Evolutionary conservation across 352 stramenopile species (phyloP).

Genomic region (Phytopythium litorale): DNA sequence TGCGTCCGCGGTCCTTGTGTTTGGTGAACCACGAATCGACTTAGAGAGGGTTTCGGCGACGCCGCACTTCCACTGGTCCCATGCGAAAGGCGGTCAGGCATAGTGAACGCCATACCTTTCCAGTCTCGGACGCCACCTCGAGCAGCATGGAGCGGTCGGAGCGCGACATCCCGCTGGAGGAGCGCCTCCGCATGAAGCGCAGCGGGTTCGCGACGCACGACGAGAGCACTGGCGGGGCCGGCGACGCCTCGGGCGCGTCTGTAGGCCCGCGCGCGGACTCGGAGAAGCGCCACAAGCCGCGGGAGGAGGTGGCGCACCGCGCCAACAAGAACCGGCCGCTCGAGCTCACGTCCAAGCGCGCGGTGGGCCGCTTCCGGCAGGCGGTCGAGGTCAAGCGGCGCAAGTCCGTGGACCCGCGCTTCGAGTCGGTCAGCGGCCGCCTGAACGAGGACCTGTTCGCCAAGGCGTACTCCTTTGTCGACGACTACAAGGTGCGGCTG

Average conservation of each 20-base stretch:
- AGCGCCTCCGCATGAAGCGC: constrained; percentile 77
- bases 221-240: not conserved
- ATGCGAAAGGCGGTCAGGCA: not conserved
- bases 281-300: constrained; percentile 18
- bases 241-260: not conserved
- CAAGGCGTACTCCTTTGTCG: constrained; percentile 88
- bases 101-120: not conserved
- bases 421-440: constrained; percentile 78
- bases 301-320: constrained; percentile 4
- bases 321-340: constrained; percentile 87
- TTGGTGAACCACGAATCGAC: not conserved
- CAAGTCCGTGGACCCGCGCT: constrained; percentile 77
- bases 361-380: constrained; percentile 72
- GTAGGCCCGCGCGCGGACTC: not conserved
- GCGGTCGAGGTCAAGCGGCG: constrained; percentile 83
- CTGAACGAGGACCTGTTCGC: constrained; percentile 87
- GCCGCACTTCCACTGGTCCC: not conserved
- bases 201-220: constrained; percentile 51
- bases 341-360: constrained; percentile 82
- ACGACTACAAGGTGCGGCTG: constrained; percentile 73
- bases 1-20: not conserved
- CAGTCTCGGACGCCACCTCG: not conserved
- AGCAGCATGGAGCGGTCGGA: constrained; percentile 8
- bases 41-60: not conserved
- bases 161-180: constrained; percentile 73